Conservation (phyloP, 495 filamentous ascomycete species). For the Neurospora hispaniola region DNA sequence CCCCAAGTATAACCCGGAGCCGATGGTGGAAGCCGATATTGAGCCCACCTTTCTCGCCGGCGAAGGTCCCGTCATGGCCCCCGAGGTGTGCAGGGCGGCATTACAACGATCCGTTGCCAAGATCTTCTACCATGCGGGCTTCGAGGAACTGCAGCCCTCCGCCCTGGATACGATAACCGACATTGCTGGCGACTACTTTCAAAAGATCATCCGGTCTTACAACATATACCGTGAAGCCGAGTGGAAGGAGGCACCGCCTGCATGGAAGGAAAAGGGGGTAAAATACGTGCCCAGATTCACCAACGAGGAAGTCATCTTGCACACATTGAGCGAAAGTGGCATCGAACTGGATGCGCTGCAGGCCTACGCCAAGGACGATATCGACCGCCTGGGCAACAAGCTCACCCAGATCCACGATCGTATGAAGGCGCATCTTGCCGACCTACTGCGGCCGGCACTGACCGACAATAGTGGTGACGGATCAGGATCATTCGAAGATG, state of each 20-base stretch:
- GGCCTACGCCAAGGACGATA: conserved; percentile 83
- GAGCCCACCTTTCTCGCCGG: conserved; percentile 79
- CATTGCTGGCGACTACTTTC: conserved; percentile 80
- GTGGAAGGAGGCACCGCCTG: conserved; percentile 42
- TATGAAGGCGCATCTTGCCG: conserved; percentile 79
- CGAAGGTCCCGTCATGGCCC: conserved; percentile 74
- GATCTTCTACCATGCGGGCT: conserved; percentile 92
- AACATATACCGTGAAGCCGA: conserved; percentile 75
- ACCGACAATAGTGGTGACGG: conserved; percentile 69
- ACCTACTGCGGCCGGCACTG: conserved; percentile 84
- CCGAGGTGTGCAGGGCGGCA: conserved; percentile 67
- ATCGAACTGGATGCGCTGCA: conserved; percentile 74
- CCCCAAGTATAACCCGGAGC: conserved; percentile 89
- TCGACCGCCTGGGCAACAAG: conserved; percentile 80
- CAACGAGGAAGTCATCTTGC: conserved; percentile 74
- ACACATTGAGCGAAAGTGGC: conserved; percentile 73
- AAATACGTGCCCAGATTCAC: conserved; percentile 58
- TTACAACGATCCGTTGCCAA: conserved; percentile 86
- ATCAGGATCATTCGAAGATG: conserved; percentile 83
- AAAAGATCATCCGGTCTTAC: conserved; percentile 67
- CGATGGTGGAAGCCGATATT: conserved; percentile 77
- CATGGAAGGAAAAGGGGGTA: conserved; percentile 26
- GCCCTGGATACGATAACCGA: conserved; percentile 87
- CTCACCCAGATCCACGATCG: conserved; percentile 79
- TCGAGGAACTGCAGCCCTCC: conserved; percentile 94